Evolutionary conservation across 306 rosid species (phyloP).

Genomic region (Senna siamea): DNA sequence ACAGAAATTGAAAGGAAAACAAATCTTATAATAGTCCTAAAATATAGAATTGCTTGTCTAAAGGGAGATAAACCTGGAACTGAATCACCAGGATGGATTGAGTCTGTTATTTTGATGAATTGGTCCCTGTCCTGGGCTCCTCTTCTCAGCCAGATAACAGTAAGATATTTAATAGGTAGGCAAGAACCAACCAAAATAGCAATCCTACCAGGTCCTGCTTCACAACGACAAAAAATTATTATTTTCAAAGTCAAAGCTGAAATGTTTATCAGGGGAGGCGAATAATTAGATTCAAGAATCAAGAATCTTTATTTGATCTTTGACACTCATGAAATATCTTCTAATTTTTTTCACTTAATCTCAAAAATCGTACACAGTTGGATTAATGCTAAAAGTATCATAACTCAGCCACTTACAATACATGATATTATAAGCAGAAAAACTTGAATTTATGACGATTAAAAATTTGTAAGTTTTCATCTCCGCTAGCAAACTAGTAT

Average conservation of each 20-base stretch:
- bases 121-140: neutral
- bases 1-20: neutral
- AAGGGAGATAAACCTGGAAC: neutral
- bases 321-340: neutral
- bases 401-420: constrained; percentile 18
- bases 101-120: neutral
- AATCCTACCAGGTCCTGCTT: constrained; percentile 9
- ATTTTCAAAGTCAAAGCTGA: neutral
- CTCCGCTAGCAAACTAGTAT: constrained; percentile 1
- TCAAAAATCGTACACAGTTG: neutral
- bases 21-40: neutral
- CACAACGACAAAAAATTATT: neutral
- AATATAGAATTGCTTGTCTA: neutral
- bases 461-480: neutral
- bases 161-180: constrained; percentile 3
- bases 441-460: neutral
- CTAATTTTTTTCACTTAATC: neutral
- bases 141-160: neutral
- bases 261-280: neutral
- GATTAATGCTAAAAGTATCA: constrained; percentile 19
- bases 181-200: constrained; percentile 8
- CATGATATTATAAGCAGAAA: constrained; percentile 1
- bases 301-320: constrained; percentile 28
- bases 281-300: constrained; percentile 19
- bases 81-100: neutral